Conservation (phyloP, 768 basidiomycete genomes). For the Serendipita sp. region DNA sequence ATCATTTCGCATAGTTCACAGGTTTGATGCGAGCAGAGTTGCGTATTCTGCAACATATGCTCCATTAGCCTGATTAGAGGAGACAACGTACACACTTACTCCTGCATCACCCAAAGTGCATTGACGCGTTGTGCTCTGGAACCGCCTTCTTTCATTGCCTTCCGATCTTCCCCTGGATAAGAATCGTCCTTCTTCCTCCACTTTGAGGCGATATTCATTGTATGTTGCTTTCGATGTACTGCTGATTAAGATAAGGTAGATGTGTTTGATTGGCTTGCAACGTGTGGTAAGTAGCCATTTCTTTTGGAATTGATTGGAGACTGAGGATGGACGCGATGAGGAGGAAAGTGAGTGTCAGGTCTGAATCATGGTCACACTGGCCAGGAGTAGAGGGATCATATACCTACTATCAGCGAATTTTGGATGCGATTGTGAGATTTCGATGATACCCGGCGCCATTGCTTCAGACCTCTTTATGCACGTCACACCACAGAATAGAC, state of each 20-base stretch:
- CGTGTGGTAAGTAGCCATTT: conserved; percentile 46
- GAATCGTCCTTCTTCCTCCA: conserved; percentile 49
- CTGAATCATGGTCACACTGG: no score
- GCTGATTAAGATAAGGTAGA: conserved; percentile 48
- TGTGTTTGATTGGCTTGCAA: conserved; percentile 40
- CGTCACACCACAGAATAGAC: background rate
- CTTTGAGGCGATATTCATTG: conserved; percentile 42
- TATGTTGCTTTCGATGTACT: conserved; percentile 36
- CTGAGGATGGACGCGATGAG: conserved; percentile 19
- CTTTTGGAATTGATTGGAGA: conserved; percentile 48
- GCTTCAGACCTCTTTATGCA: conserved; percentile 33
- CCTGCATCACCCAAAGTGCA: conserved; percentile 34
- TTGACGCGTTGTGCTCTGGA: conserved; percentile 54
- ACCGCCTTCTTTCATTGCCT: conserved; percentile 59
- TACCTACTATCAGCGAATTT: conserved; percentile 49
- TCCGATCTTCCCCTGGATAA: conserved; percentile 34
- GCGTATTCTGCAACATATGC: conserved; percentile 24
- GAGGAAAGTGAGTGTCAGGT: background rate
- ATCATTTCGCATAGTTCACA: conserved; percentile 48
- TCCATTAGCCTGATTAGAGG: background rate
- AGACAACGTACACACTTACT: background rate
- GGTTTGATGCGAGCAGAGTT: conserved; percentile 34
- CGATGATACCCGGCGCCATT: conserved; percentile 40
- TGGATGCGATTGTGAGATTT: conserved; percentile 40
- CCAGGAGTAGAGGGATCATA: conserved; percentile 1